A percentile compares a stretch with the other conserved stretches of the same genome.
These are phyloP conservation scores for Pythium phragmitis DNA, from an alignment of 352 stramenopile genomes.

Conservation along the genomic window DNA sequence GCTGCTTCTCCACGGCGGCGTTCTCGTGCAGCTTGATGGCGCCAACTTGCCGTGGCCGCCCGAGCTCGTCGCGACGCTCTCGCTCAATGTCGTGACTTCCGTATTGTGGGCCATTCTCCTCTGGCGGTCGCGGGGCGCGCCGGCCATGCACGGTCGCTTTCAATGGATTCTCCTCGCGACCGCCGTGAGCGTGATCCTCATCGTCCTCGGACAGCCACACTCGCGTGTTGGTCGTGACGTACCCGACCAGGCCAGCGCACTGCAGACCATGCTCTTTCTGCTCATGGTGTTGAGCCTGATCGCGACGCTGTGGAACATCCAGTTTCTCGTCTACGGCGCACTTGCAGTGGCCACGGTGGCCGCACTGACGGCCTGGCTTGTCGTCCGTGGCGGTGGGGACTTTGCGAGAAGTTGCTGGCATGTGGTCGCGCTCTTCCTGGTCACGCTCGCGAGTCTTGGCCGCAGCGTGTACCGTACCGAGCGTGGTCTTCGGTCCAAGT, in stretches of 20 bases:
- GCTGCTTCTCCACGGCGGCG: slow-evolving; percentile 39
- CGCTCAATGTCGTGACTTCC: slow-evolving; percentile 6
- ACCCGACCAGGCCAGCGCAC: slow-evolving; percentile 29
- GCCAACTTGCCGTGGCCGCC: slow-evolving; percentile 21
- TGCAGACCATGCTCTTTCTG: slow-evolving; percentile 48
- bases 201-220: slow-evolving; percentile 40
- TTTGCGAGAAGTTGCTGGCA: slow-evolving; percentile 51
- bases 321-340: slow-evolving; percentile 45
- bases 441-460: slow-evolving; percentile 39
- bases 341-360: slow-evolving; percentile 31
- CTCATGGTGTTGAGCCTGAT: slow-evolving; percentile 48
- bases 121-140: slow-evolving; percentile 22
- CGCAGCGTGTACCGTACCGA: slow-evolving; percentile 45
- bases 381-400: background rate
- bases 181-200: slow-evolving; percentile 33
- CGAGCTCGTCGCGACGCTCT: slow-evolving; percentile 29
- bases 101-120: slow-evolving; percentile 23
- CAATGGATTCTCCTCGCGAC: slow-evolving; percentile 36
- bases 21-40: slow-evolving; percentile 24
- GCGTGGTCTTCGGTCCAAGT: slow-evolving; percentile 41
- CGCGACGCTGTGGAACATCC: slow-evolving; percentile 54
- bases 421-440: slow-evolving; percentile 42
- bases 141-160: slow-evolving; percentile 33
- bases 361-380: slow-evolving; percentile 37
- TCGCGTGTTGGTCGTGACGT: background rate